A percentile compares a stretch with the other conserved stretches of the same genome.
Evolutionary conservation across 129 eudicot genomes (phyloP).

Genomic region (Glebionis coronaria): DNA sequence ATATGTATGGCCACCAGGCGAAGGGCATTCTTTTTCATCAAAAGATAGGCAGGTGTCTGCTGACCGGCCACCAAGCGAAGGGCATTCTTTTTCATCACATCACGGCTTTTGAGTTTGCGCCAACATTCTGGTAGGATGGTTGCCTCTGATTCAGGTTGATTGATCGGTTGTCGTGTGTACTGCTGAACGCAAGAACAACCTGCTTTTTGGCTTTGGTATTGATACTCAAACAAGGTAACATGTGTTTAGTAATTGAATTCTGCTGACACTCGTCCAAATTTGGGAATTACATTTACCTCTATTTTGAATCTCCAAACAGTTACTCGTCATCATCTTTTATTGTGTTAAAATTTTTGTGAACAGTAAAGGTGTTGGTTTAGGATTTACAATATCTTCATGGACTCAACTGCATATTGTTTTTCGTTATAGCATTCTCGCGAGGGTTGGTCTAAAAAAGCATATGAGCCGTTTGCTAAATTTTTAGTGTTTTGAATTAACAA

Average conservation of each 20-base stretch:
- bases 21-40: slow-evolving; percentile 41
- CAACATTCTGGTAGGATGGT: too few relatives aligned
- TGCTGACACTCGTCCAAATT: background rate
- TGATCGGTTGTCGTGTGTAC: too few relatives aligned
- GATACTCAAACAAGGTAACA: too few relatives aligned
- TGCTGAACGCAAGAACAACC: background rate
- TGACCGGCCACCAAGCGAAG: slow-evolving; percentile 62
- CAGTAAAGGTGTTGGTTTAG: background rate
- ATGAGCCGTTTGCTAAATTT: too few relatives aligned
- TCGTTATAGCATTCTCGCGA: too few relatives aligned
- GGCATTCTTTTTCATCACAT: slow-evolving; percentile 40
- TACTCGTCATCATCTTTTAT: background rate
- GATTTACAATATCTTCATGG: background rate
- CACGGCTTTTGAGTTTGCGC: too few relatives aligned
- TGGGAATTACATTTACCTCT: background rate
- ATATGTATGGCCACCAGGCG: slow-evolving; percentile 64
- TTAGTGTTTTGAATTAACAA: too few relatives aligned
- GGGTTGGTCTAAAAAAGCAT: too few relatives aligned
- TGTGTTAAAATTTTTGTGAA: background rate
- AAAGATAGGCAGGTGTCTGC: slow-evolving; percentile 18
- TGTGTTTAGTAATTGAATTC: too few relatives aligned
- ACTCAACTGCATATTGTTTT: too few relatives aligned
- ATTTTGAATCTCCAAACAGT: background rate
- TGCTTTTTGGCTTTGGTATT: background rate
- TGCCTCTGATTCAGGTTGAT: too few relatives aligned